Evolutionary conservation across 805 yeast genomes (phyloP), one percentile per base, ranked within the genome.

Genomic region (Komagataella ulmi): DNA sequence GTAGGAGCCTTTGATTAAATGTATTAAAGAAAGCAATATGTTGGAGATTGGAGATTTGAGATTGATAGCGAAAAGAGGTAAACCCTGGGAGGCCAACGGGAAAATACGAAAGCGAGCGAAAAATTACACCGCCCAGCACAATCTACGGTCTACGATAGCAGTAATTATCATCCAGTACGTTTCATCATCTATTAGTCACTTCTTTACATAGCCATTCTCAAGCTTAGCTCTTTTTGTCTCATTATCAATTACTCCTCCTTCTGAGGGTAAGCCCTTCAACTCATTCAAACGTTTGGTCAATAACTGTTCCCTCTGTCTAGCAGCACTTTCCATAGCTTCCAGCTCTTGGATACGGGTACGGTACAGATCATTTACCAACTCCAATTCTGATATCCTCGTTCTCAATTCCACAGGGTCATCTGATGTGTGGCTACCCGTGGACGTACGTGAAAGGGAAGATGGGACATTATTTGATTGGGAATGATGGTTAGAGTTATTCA

Each of bases 311-410:
- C 81, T 65, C 52, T 74, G 69, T 54, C 79, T 71, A 0, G 79
- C 74, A 5, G 80, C 81, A 53, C 67, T 72, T 59, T 78, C 83
- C 76, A 74, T 70, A 18, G 80, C 80, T 67, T 91, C 97, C 56
- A 91, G 72, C 62, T 91, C 96, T 64, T 77, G 72, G 47, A 91
- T 87, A 57, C 95, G 78, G 6, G 91, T 79, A 58, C 87, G 79
- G 70, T 88, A 87, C 53, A 91, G 69, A 62, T 90, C 97, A 59
- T 89, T 90, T 45, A 91, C 96, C 46, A 90, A 72, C 64, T 91
- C 98, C 55, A 91, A 74, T 64, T 91, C 98, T 10, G 85, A 79
- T 19, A 90, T 87, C 53, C 95, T 74, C 0, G 96, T 87, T 56
- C 80, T 79, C 55, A 90, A 68, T 51, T 65, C 70, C 24, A 48